Conservation (phyloP, 2,329 filamentous ascomycete genomes). For the Colletotrichum liriopes region DNA sequence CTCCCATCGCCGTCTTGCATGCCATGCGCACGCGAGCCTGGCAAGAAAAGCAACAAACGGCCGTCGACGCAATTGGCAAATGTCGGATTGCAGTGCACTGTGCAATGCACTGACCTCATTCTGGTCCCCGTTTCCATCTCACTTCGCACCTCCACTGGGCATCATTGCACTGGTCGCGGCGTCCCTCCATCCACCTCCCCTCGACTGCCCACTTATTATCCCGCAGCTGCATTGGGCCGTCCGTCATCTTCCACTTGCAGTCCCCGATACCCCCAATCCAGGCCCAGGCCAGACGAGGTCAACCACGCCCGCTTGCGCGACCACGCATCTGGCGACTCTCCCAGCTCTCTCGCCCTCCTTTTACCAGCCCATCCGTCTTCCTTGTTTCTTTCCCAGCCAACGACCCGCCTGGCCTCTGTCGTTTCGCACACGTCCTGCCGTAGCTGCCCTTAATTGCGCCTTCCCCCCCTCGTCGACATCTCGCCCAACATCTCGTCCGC, state of each 20-base stretch:
- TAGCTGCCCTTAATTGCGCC: constrained; percentile 32
- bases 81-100: constrained; percentile 7
- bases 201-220: constrained; percentile 7
- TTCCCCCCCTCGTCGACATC: constrained; percentile 12
- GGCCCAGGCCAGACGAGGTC: constrained; percentile 2
- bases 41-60: not conserved
- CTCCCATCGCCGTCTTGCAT: constrained; percentile 3
- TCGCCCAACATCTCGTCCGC: constrained; percentile 15
- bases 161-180: constrained; percentile 25
- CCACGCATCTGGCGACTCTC: constrained; percentile 1
- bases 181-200: not conserved
- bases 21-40: not conserved
- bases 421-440: constrained; percentile 14
- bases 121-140: constrained; percentile 19
- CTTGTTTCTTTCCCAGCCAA: constrained; percentile 6
- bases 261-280: not conserved
- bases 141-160: constrained; percentile 24
- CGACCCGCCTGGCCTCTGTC: constrained; percentile 13
- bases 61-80: constrained; percentile 17
- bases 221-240: constrained; percentile 23
- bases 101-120: constrained; percentile 36
- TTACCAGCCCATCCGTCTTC: not conserved
- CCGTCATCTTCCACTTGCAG: not conserved
- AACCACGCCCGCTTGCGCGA: not conserved
- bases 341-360: not conserved